phyloP scores from a whole-genome alignment of 73 alveolate genomes.

The Tetrahymena malaccensis region DNA sequence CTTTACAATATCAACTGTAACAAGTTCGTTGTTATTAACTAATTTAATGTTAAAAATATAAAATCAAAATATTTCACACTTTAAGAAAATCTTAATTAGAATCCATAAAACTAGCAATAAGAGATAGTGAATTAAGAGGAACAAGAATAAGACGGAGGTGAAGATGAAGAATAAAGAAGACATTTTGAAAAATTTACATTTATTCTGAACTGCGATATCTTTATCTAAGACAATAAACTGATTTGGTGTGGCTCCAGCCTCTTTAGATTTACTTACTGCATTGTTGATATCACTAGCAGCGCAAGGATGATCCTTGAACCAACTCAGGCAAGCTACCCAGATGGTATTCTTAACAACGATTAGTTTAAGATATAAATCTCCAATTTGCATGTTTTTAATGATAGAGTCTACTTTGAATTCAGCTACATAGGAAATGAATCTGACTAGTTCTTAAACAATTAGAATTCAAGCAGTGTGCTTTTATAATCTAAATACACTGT shows the following conservation, averaged over 20 bases:
- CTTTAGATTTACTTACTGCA: neutral
- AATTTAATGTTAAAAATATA: neutral
- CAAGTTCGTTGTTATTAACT: neutral
- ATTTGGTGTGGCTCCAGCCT: neutral
- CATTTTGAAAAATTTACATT: neutral
- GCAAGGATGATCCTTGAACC: neutral
- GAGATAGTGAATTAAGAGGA: neutral
- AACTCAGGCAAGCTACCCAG: neutral
- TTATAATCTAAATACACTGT: neutral
- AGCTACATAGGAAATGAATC: neutral
- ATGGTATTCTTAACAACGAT: neutral
- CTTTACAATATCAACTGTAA: neutral
- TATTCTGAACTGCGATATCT: neutral
- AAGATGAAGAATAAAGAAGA: neutral
- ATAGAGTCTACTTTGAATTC: neutral
- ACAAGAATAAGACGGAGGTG: neutral
- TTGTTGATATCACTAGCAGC: neutral
- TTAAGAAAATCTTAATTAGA: neutral
- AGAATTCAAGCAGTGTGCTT: neutral
- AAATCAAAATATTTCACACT: neutral
- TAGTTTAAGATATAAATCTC: neutral
- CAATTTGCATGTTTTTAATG: neutral
- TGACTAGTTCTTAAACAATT: neutral
- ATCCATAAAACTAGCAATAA: neutral
- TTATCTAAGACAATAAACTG: neutral